Evolutionary conservation across 345 rosid species (phyloP).

Genomic region (Eucalyptus brandiana): DNA sequence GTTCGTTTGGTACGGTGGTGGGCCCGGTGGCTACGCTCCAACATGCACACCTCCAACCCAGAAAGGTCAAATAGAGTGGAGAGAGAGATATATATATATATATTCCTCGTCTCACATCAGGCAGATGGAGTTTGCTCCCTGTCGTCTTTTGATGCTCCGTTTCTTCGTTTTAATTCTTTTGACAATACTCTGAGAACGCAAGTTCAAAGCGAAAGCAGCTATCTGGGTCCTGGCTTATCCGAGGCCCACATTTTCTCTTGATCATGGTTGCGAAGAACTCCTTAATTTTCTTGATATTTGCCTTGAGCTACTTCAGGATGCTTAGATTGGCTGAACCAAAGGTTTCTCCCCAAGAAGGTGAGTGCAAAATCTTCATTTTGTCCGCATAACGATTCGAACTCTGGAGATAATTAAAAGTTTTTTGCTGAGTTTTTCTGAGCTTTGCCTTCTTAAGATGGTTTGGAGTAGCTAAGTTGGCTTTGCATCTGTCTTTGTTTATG

Average conservation of each 20-base stretch:
- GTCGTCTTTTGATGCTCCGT: background rate
- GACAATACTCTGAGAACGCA: background rate
- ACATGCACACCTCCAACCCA: background rate
- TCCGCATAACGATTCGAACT: too few species aligned
- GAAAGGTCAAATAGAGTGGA: background rate
- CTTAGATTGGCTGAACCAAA: conserved; percentile 18
- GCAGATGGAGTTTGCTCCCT: background rate
- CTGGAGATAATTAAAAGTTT: background rate
- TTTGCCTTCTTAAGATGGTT: background rate
- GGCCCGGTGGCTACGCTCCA: background rate
- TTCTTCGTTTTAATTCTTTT: background rate
- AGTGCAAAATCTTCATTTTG: background rate
- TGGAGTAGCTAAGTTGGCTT: background rate
- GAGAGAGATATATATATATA: too few species aligned
- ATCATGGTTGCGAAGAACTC: conserved; percentile 13
- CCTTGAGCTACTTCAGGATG: conserved; percentile 24
- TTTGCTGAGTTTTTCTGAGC: background rate
- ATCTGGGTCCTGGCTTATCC: background rate
- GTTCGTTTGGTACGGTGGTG: background rate
- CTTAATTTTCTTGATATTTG: conserved; percentile 15
- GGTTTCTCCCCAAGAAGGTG: conserved; percentile 53
- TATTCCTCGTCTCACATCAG: background rate
- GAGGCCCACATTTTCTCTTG: background rate
- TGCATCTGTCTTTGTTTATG: background rate
- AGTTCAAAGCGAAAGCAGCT: background rate